Evolutionary conservation across 179 eudicot species (phyloP).

Genomic region (Patellifolia procumbens): DNA sequence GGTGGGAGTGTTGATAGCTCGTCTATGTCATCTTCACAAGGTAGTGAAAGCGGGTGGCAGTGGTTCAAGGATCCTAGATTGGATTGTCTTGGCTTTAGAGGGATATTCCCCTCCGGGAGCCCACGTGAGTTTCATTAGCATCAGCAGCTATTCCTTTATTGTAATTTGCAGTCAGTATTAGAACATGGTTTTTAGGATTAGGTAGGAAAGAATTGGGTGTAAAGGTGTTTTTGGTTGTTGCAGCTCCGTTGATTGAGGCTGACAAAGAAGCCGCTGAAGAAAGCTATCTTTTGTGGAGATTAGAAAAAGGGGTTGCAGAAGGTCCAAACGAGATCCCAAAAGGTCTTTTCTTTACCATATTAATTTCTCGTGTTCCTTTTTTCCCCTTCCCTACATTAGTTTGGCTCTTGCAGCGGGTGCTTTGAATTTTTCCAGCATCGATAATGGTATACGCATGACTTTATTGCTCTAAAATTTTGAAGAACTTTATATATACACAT

Average conservation of each 20-base stretch:
- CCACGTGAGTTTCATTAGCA: constrained; percentile 50
- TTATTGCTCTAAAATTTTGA: too few relatives aligned
- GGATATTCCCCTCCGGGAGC: constrained; percentile 74
- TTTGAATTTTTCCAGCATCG: neutral
- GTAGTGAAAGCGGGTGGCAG: constrained; percentile 66
- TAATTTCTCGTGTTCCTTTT: neutral
- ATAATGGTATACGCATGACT: too few relatives aligned
- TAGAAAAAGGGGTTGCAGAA: constrained; percentile 95
- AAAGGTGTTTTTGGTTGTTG: constrained; percentile 26
- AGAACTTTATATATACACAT: too few relatives aligned
- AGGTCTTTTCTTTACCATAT: constrained; percentile 42
- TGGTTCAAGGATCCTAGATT: constrained; percentile 91
- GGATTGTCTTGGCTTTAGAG: constrained; percentile 86
- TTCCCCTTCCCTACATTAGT: neutral
- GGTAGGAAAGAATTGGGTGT: constrained; percentile 4
- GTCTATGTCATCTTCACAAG: constrained; percentile 63
- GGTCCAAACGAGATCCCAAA: constrained; percentile 89
- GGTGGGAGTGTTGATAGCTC: constrained; percentile 64
- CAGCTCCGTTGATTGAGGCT: constrained; percentile 96
- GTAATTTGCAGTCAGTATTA: neutral
- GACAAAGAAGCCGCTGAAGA: constrained; percentile 78
- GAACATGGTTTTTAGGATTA: neutral
- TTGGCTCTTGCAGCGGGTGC: neutral
- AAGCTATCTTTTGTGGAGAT: constrained; percentile 81
- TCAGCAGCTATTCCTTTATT: neutral